These are phyloP conservation scores for Sugiyamaella novakii DNA, from an alignment of 1,139 yeast genomes.

Conservation along the genomic window DNA sequence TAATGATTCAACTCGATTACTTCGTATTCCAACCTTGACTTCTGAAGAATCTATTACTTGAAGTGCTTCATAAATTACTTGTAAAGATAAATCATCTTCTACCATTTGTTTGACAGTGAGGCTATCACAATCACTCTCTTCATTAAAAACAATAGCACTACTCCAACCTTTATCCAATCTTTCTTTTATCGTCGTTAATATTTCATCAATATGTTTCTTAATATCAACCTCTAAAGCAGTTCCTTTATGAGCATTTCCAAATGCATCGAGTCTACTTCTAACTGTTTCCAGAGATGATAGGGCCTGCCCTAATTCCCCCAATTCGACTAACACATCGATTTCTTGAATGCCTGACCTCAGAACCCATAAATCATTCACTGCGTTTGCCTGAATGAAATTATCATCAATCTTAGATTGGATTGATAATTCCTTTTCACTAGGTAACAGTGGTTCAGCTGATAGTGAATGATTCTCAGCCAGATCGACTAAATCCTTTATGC, in stretches of 20 bases:
- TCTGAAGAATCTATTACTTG: slow-evolving; percentile 25
- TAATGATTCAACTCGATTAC: slow-evolving; percentile 29
- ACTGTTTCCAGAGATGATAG: slow-evolving; percentile 33
- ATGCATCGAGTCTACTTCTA: slow-evolving; percentile 27
- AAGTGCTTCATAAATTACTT: slow-evolving; percentile 29
- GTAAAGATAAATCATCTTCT: slow-evolving; percentile 23
- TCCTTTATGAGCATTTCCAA: slow-evolving; percentile 27
- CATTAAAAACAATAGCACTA: slow-evolving; percentile 24
- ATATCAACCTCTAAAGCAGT: slow-evolving; percentile 26
- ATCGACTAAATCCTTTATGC: neutral
- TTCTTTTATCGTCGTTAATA: slow-evolving; percentile 19
- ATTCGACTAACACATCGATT: slow-evolving; percentile 31
- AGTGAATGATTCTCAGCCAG: neutral
- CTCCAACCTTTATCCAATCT: slow-evolving; percentile 31
- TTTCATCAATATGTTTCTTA: slow-evolving; percentile 23
- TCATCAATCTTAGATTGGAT: slow-evolving; percentile 6
- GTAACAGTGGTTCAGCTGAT: neutral
- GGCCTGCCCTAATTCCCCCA: slow-evolving; percentile 35
- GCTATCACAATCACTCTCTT: slow-evolving; percentile 7
- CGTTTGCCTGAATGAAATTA: slow-evolving; percentile 12
- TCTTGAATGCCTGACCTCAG: slow-evolving; percentile 38
- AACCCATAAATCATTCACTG: slow-evolving; percentile 37
- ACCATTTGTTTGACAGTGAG: slow-evolving; percentile 25
- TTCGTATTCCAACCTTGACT: slow-evolving; percentile 19
- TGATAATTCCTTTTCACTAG: slow-evolving; percentile 12